These are phyloP conservation scores for Perkinsela sp. DNA, from an alignment of 208 protist genomes.

Conservation along the genomic window DNA sequence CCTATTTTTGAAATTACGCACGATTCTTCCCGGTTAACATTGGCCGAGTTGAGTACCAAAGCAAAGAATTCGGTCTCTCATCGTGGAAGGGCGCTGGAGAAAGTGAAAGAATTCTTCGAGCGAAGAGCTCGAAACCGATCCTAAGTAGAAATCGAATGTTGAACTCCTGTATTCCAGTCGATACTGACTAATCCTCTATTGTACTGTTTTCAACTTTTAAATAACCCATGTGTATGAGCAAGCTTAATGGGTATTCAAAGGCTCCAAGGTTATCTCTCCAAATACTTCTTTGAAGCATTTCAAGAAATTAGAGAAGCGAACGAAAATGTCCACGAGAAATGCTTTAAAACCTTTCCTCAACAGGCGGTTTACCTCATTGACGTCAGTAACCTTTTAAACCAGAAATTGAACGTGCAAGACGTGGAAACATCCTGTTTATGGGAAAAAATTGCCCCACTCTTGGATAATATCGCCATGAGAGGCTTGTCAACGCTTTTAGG, in stretches of 20 bases:
- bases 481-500: too few species aligned
- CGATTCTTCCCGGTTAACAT: conserved; percentile 21
- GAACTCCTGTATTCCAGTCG: too few species aligned
- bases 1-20: conserved; percentile 73
- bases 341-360: background rate
- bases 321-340: background rate
- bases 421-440: background rate
- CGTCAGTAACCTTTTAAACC: background rate
- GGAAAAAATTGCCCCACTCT: background rate
- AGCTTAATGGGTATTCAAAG: background rate
- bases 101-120: conserved; percentile 12
- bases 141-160: too few species aligned
- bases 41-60: conserved; percentile 37
- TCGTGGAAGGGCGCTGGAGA: conserved; percentile 30
- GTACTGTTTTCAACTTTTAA: too few species aligned
- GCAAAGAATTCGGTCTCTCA: conserved; percentile 84
- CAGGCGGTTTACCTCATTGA: background rate
- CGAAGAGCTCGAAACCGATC: conserved; percentile 3
- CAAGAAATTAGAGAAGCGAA: background rate
- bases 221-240: too few species aligned
- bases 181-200: too few species aligned
- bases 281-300: background rate
- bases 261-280: background rate
- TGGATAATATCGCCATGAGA: too few species aligned
- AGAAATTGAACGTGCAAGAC: background rate